Conservation (phyloP, 345 rosid genomes). For the Toxicodendron radicans region DNA sequence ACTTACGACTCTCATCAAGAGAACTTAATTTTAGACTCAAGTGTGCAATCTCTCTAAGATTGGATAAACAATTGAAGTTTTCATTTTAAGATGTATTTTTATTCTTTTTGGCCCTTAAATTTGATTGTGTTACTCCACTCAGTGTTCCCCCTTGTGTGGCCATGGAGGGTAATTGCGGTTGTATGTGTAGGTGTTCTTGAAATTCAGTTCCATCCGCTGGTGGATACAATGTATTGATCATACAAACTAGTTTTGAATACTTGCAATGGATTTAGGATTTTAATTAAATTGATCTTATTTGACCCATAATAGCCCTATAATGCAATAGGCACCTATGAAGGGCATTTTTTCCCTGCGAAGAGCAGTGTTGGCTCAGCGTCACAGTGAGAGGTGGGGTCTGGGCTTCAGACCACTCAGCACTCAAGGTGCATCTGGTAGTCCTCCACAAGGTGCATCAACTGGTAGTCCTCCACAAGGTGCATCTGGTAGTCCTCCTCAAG, state of each 20-base stretch:
- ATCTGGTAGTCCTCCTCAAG: no score
- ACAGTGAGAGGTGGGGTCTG: slow-evolving; percentile 41
- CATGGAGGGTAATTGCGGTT: not conserved
- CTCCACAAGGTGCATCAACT: slow-evolving; percentile 41
- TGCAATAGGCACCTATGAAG: slow-evolving; percentile 72
- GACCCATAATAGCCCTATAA: not conserved
- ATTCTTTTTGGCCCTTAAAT: not conserved
- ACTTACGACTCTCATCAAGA: not conserved
- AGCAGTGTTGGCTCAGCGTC: slow-evolving; percentile 41
- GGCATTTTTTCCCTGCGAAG: slow-evolving; percentile 69
- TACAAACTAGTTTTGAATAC: not conserved
- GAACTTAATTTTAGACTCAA: not conserved
- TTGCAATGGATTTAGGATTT: not conserved
- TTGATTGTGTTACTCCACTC: not conserved
- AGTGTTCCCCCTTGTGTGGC: not conserved
- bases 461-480: slow-evolving; percentile 46
- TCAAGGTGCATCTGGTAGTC: slow-evolving; percentile 46
- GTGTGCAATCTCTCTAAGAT: not conserved
- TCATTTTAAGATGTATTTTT: not conserved
- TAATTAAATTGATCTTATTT: not conserved
- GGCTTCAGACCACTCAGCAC: slow-evolving; percentile 71
- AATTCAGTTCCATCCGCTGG: not conserved
- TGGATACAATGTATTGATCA: not conserved
- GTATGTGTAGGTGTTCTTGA: not conserved
- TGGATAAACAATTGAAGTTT: not conserved